Percentiles rank a stretch among this genome's conserved stretches.
phyloP scores from a whole-genome alignment of 768 basidiomycete species.

The Lactifluus echinatus region DNA sequence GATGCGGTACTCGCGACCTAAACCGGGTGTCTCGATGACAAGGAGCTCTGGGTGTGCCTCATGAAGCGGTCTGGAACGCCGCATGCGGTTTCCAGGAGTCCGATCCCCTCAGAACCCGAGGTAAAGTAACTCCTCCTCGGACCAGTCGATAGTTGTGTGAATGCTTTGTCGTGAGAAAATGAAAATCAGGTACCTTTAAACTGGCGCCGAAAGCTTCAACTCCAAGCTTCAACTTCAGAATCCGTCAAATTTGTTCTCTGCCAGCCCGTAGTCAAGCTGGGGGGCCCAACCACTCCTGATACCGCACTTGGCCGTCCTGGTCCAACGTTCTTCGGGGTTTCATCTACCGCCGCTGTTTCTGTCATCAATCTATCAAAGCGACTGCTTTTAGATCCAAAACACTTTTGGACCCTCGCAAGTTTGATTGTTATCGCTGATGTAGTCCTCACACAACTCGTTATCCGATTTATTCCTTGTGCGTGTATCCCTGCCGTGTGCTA shows the following conservation, averaged over 20 bases:
- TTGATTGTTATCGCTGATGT: constrained; percentile 69
- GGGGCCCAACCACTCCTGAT: not conserved
- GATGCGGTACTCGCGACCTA: constrained; percentile 51
- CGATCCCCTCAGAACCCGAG: constrained; percentile 1
- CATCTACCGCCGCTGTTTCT: not conserved
- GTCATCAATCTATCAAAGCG: constrained; percentile 2
- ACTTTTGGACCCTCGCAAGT: constrained; percentile 60
- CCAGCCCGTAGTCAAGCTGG: constrained; percentile 5
- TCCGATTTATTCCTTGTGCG: constrained; percentile 73
- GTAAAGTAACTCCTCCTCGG: not conserved
- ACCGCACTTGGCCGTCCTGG: not conserved
- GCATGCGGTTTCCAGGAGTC: constrained; percentile 27
- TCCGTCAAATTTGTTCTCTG: not conserved
- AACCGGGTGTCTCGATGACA: constrained; percentile 35
- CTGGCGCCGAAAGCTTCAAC: too few relatives aligned
- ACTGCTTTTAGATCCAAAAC: constrained; percentile 44
- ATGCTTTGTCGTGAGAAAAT: constrained; percentile 5
- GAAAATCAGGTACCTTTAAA: too few relatives aligned
- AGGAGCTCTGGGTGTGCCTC: constrained; percentile 44
- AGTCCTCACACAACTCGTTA: constrained; percentile 69
- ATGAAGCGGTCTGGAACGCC: constrained; percentile 30
- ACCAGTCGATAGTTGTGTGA: not conserved
- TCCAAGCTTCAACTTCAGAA: not conserved
- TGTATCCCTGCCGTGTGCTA: constrained; percentile 27
- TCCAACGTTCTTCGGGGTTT: not conserved